phyloP scores from a whole-genome alignment of 2,329 filamentous ascomycete species.

The Penicillium digitatum region DNA sequence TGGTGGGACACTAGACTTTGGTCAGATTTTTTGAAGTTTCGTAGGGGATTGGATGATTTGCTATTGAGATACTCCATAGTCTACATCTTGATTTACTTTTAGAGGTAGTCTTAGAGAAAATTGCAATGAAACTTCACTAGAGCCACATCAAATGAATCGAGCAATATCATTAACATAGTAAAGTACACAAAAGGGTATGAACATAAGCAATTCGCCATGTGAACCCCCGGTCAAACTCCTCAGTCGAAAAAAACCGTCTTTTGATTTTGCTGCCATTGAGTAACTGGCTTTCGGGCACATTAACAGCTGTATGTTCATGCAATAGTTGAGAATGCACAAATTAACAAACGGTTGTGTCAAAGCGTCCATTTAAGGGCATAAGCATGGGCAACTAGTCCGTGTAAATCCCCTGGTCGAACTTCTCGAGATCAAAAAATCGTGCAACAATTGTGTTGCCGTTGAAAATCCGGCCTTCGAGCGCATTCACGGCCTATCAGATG shows the following conservation, averaged over 20 bases:
- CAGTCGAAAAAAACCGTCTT: conserved; percentile 68
- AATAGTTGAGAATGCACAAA: background rate
- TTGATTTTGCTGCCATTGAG: conserved; percentile 83
- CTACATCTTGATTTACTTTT: background rate
- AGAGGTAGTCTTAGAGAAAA: background rate
- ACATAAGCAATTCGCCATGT: conserved; percentile 32
- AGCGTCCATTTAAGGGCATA: background rate
- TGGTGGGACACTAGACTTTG: conserved; percentile 12
- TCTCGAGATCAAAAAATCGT: conserved; percentile 74
- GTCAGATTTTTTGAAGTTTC: conserved; percentile 12
- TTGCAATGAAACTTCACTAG: background rate
- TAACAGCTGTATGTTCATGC: conserved; percentile 57
- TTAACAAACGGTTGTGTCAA: background rate
- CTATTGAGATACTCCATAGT: background rate
- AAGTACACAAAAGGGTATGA: background rate
- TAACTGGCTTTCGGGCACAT: conserved; percentile 79
- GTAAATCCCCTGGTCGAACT: conserved; percentile 68
- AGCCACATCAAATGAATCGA: background rate
- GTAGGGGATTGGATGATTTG: too few species aligned
- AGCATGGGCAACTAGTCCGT: conserved; percentile 26
- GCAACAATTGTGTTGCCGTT: conserved; percentile 82
- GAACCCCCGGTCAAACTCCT: conserved; percentile 71
- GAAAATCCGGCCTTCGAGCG: conserved; percentile 80
- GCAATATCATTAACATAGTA: background rate
- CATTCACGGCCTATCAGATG: conserved; percentile 70